Evolutionary conservation across 1,284 basidiomycete species (phyloP).

Genomic region (Boletus calvinii): DNA sequence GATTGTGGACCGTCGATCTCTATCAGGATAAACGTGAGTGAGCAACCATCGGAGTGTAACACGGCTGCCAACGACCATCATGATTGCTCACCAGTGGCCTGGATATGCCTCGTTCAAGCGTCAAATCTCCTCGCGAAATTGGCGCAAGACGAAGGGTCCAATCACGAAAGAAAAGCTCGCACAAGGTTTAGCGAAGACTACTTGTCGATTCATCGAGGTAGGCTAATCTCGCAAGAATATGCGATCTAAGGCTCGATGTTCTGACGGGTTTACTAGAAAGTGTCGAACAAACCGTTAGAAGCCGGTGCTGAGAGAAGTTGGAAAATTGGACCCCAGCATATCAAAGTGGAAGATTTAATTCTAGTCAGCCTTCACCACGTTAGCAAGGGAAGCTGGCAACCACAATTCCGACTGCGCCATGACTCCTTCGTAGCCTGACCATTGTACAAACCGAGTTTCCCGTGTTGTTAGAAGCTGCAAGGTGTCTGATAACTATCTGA

Average conservation of each 20-base stretch:
- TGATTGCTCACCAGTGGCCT: constrained; percentile 55
- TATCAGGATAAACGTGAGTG: constrained; percentile 58
- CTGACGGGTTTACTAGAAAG: constrained; percentile 30
- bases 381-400: constrained; percentile 75
- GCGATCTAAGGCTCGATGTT: not conserved
- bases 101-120: constrained; percentile 67
- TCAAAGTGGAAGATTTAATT: constrained; percentile 60
- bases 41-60: constrained; percentile 5
- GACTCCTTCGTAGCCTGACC: not conserved
- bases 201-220: constrained; percentile 53
- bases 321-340: constrained; percentile 52
- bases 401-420: constrained; percentile 52
- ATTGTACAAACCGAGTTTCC: not conserved
- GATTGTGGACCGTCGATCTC: constrained; percentile 69
- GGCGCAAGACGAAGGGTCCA: constrained; percentile 63
- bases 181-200: constrained; percentile 58
- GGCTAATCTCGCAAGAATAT: constrained; percentile 6
- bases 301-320: constrained; percentile 46
- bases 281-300: constrained; percentile 22
- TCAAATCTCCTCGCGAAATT: constrained; percentile 72
- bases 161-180: constrained; percentile 62
- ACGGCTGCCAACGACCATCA: not conserved
- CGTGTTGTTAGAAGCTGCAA: not conserved
- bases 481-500: not conserved
- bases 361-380: constrained; percentile 74